Evolutionary conservation across 495 filamentous ascomycete genomes (phyloP), one percentile per base, ranked within the genome.

Genomic region (Massariosphaeria phaeospora): DNA sequence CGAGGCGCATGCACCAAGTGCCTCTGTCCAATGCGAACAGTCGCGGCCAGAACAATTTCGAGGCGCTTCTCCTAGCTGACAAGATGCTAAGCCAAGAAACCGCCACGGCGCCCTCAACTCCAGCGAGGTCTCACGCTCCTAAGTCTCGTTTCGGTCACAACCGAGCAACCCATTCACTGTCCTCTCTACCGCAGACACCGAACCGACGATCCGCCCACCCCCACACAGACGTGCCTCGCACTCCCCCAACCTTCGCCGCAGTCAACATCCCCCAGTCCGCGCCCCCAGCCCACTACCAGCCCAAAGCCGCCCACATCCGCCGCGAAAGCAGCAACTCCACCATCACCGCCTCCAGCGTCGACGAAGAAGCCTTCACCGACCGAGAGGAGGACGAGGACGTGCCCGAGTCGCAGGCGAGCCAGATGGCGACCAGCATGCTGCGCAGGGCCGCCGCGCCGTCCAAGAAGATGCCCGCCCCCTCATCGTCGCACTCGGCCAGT

Each of bases 241-340:
- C 68, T 17, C 57, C 62, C 72, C 67, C 67, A 75, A 70, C 66
- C 70, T 45, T 69, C 77, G 59, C 60, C 79, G 69, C 75, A 73
- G 29, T 83, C 76, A 47, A 67, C 39, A 48, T 64, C 69, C 75
- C 57, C 69, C 78, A 61, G 71, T 82, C 31, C 79, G 81, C 15
- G 75, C 83, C n/a, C 72, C 74, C 51, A 76, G 73, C 46, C 72
- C 77, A 61, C 73, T 78, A n/a, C 68, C 71, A 4, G 17, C 47
- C 27, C 10, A 61, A 61, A 38, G 23, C 50, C 31, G 51, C 45
- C 15, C 57, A 61, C 30, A 38, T 24, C n/a, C 66, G 69, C 30
- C 78, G 76, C 44, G 79, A 84, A 62, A 87, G 88, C 63, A 78
- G 86, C 40, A 89, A 95, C 61, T 93, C 86, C 72, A 96, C 90